phyloP scores from a whole-genome alignment of 768 basidiomycete species.

The Tricholoma saponaceum region DNA sequence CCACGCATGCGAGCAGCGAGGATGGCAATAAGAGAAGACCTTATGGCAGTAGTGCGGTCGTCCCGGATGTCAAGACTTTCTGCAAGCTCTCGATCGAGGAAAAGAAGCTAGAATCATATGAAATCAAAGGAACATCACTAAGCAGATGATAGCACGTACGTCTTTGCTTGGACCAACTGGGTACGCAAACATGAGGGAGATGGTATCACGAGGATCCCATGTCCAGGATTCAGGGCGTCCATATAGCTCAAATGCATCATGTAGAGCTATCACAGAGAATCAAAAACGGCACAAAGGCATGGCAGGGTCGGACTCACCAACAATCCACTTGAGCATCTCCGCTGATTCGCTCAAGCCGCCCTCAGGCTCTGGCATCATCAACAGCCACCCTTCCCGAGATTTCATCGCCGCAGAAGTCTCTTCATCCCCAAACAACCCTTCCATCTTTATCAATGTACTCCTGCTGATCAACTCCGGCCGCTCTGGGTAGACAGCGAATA shows the following conservation, averaged over 20 bases:
- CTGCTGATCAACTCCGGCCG: slow-evolving; percentile 86
- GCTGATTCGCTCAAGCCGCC: slow-evolving; percentile 55
- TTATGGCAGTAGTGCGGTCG: slow-evolving; percentile 69
- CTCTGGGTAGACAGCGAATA: slow-evolving; percentile 94
- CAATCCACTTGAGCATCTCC: slow-evolving; percentile 90
- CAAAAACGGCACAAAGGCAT: slow-evolving; percentile 5
- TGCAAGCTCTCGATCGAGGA: slow-evolving; percentile 82
- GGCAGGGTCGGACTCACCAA: slow-evolving; percentile 49
- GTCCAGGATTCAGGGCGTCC: slow-evolving; percentile 83
- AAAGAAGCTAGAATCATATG: slow-evolving; percentile 55
- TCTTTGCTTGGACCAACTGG: slow-evolving; percentile 82
- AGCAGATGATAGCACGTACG: slow-evolving; percentile 42
- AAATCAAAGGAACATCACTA: slow-evolving; percentile 10
- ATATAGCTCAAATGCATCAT: slow-evolving; percentile 85
- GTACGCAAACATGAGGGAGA: slow-evolving; percentile 91
- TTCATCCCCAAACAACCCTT: slow-evolving; percentile 80
- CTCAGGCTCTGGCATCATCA: slow-evolving; percentile 88
- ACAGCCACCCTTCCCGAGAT: slow-evolving; percentile 75
- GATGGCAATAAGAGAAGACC: slow-evolving; percentile 58
- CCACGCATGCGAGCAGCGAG: slow-evolving; percentile 61
- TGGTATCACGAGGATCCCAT: slow-evolving; percentile 84
- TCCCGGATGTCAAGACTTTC: slow-evolving; percentile 74
- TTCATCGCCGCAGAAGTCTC: slow-evolving; percentile 62
- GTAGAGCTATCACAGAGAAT: slow-evolving; percentile 49
- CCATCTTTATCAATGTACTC: slow-evolving; percentile 90